A percentile compares a stretch with the other conserved stretches of the same genome.
Evolutionary conservation across 345 rosid genomes (phyloP).

Genomic region (Lepidium sativum): DNA sequence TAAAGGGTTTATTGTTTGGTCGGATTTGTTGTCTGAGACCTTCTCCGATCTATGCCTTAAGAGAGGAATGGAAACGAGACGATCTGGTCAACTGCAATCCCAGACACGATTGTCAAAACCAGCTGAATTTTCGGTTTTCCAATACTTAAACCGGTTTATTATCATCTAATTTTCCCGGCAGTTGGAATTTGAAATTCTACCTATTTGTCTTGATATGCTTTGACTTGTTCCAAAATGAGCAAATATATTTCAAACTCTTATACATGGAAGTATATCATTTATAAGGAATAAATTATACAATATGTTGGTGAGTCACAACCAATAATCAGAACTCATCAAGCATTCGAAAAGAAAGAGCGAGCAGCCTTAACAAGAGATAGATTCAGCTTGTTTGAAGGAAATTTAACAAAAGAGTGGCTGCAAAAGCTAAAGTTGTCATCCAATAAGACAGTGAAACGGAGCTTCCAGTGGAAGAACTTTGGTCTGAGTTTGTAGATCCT

Average conservation of each 20-base stretch:
- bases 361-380: neutral
- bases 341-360: neutral
- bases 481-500: conserved; percentile 23
- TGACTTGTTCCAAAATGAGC: neutral
- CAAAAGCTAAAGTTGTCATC: conserved; percentile 18
- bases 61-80: neutral
- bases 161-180: neutral
- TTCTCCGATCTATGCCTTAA: neutral
- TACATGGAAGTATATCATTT: neutral
- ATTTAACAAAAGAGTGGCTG: neutral
- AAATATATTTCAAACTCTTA: neutral
- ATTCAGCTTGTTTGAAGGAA: neutral
- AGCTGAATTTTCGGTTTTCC: neutral
- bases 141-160: neutral
- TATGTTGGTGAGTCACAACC: neutral
- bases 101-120: neutral
- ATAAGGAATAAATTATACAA: neutral
- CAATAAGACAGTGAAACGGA: conserved; percentile 4
- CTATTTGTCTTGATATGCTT: neutral
- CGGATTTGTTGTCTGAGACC: neutral
- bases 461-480: conserved; percentile 1
- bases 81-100: conserved; percentile 22
- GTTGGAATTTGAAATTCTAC: neutral
- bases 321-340: neutral
- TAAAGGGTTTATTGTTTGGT: neutral